Conservation (phyloP, 768 basidiomycete genomes). For the Cystofilobasidium ferigula region DNA sequence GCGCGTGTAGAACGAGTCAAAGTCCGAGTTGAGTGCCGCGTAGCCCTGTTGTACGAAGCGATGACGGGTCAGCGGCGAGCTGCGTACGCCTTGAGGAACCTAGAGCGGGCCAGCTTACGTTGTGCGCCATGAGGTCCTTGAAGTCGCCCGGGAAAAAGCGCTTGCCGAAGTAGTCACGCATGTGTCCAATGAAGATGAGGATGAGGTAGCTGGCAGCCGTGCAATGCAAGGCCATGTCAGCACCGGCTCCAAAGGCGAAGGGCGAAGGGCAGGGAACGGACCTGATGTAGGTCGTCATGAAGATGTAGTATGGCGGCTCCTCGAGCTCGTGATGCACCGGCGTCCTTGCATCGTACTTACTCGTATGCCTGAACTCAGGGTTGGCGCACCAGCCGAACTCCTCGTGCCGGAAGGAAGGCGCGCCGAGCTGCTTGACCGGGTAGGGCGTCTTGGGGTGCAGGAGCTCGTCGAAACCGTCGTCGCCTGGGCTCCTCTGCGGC, state of each 20-base stretch:
- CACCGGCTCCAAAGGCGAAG: too few species aligned
- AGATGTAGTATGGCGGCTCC: constrained; percentile 85
- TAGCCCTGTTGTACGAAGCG: constrained; percentile 55
- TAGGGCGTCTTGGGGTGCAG: not conserved
- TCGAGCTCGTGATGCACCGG: constrained; percentile 45
- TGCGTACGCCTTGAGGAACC: not conserved
- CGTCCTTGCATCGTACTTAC: constrained; percentile 36
- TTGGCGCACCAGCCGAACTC: constrained; percentile 89
- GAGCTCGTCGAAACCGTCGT: constrained; percentile 4
- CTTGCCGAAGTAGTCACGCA: constrained; percentile 92
- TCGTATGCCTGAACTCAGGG: constrained; percentile 58
- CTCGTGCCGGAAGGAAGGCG: constrained; percentile 44
- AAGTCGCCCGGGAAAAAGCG: constrained; percentile 58
- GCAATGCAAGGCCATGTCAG: too few species aligned
- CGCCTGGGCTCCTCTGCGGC: not conserved
- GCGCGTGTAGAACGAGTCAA: constrained; percentile 98
- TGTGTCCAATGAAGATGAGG: constrained; percentile 79
- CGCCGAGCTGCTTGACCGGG: constrained; percentile 14
- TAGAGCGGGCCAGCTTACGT: constrained; percentile 48
- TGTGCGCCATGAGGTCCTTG: constrained; percentile 65
- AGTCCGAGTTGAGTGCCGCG: constrained; percentile 92
- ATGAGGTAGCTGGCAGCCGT: constrained; percentile 61
- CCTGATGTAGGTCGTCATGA: constrained; percentile 74
- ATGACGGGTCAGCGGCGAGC: constrained; percentile 13
- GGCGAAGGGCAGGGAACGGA: not conserved